Evolutionary conservation across 225 moss, liverwort and hornwort genomes (phyloP).

Genomic region (Marchantia paleacea): DNA sequence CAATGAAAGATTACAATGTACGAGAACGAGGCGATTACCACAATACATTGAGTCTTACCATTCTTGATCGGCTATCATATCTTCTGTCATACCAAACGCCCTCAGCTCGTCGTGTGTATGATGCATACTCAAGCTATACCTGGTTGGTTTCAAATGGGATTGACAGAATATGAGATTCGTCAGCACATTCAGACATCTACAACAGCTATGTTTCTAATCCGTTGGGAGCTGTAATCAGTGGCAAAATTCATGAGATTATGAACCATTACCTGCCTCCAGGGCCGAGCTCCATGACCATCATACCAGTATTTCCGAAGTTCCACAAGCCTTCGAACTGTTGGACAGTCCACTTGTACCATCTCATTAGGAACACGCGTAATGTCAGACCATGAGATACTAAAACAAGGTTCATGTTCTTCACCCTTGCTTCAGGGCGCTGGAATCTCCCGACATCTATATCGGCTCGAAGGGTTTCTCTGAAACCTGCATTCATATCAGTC

Average conservation of each 20-base stretch:
- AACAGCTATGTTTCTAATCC: background rate
- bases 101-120: constrained; percentile 74
- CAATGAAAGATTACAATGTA: background rate
- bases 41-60: constrained; percentile 47
- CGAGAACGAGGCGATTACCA: background rate
- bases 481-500: constrained; percentile 45
- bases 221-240: background rate
- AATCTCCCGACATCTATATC: constrained; percentile 94
- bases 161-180: background rate
- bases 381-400: constrained; percentile 94
- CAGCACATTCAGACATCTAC: background rate
- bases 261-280: constrained; percentile 82
- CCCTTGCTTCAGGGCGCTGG: constrained; percentile 70
- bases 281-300: constrained; percentile 96
- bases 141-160: constrained; percentile 23
- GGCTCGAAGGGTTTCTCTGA: constrained; percentile 88
- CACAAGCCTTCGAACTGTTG: constrained; percentile 85
- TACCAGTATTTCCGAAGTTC: constrained; percentile 92
- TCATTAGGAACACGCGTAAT: constrained; percentile 90
- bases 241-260: background rate
- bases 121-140: constrained; percentile 87
- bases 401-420: constrained; percentile 86
- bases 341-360: constrained; percentile 99
- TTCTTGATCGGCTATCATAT: constrained; percentile 96
- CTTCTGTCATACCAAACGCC: constrained; percentile 95